Percentiles rank a stretch among this genome's conserved stretches.
These are phyloP conservation scores for Desmodesmus armatus DNA, from an alignment of 139 green algal genomes.

Conservation along the genomic window DNA sequence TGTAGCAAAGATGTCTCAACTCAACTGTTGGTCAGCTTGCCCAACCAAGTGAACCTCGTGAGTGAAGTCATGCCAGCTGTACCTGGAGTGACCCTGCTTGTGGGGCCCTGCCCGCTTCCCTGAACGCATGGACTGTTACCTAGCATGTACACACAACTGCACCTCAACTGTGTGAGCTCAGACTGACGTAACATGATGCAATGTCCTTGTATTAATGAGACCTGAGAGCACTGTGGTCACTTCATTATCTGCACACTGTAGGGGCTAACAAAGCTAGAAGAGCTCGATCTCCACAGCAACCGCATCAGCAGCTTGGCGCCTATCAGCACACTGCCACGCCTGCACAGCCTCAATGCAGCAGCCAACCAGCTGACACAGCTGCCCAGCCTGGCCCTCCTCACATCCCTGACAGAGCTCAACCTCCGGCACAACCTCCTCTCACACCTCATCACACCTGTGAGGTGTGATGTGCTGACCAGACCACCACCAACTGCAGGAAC, in stretches of 20 bases:
- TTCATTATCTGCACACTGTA: too few species aligned
- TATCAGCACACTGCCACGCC: neutral
- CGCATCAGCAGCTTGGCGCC: neutral
- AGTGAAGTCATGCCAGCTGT: too few species aligned
- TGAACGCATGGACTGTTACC: too few species aligned
- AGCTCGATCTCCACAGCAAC: constrained; percentile 16
- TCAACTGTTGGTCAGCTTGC: too few species aligned
- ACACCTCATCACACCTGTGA: neutral
- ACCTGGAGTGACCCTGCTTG: too few species aligned
- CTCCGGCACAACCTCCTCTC: neutral
- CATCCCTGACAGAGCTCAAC: constrained; percentile 7
- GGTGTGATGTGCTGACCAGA: neutral
- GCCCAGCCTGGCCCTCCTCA: neutral
- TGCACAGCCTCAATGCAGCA: neutral
- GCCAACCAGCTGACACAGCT: constrained; percentile 17
- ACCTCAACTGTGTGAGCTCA: neutral
- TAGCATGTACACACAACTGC: neutral
- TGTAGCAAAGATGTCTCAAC: neutral
- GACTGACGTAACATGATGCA: neutral
- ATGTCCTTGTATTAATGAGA: neutral
- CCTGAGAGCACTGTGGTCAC: neutral
- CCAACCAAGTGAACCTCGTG: too few species aligned
- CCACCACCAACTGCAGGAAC: neutral
- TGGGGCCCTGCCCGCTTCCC: too few species aligned
- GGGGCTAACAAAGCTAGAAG: neutral